A percentile compares a stretch with the other conserved stretches of the same genome.
phyloP scores from a whole-genome alignment of 2,329 filamentous ascomycete genomes.

The Talaromyces verruculosus region DNA sequence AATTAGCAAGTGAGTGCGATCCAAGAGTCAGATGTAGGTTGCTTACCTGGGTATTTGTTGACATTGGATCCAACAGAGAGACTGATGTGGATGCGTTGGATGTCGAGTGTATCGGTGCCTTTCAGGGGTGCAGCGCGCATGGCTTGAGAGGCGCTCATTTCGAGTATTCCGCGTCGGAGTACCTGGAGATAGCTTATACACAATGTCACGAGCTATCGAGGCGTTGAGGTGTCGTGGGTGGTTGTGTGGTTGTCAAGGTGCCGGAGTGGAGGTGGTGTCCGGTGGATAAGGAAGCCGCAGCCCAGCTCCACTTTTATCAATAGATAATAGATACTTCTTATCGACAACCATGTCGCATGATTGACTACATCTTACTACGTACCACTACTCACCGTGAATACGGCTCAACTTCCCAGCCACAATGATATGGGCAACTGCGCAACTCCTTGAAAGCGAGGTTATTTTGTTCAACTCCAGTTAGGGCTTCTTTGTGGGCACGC shows the following conservation, averaged over 20 bases:
- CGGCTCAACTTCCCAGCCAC: not conserved
- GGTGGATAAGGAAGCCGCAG: not conserved
- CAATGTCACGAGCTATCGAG: not conserved
- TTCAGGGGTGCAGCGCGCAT: not conserved
- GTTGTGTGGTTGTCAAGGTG: not conserved
- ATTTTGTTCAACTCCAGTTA: not conserved
- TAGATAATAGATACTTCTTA: not conserved
- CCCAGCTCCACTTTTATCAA: not conserved
- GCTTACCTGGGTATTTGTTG: conserved; percentile 45
- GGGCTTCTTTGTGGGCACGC: too few relatives aligned
- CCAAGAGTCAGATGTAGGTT: conserved; percentile 3
- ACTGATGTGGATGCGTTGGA: conserved; percentile 31
- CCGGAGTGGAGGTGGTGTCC: not conserved
- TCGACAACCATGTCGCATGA: not conserved
- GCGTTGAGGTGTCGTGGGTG: not conserved
- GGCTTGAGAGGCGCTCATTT: conserved; percentile 10
- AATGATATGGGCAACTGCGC: not conserved
- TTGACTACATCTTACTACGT: not conserved
- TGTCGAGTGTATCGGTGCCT: not conserved
- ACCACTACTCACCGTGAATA: too few relatives aligned
- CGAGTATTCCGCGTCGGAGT: too few relatives aligned
- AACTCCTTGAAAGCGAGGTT: not conserved
- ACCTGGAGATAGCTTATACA: not conserved
- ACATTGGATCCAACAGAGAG: conserved; percentile 32
- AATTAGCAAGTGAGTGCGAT: not conserved